Base-by-base conservation (phyloP, 164 flowering plant genomes). In the Liriodendron chinense region DNA sequence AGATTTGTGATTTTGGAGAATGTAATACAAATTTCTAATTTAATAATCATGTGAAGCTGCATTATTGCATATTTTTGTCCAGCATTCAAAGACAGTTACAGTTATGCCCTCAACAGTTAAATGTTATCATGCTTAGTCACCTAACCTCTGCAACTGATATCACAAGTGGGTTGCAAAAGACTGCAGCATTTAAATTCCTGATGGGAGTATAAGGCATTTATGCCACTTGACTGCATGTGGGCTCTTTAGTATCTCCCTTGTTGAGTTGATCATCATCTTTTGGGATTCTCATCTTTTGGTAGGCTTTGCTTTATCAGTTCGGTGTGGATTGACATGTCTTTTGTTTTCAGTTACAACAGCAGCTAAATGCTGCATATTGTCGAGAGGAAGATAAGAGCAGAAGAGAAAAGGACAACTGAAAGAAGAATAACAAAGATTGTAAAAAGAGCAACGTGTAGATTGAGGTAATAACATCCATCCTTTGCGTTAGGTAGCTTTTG, bases 281-380 rank as follows among this genome's bases (percentile, higher is more conserved):
- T 66, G 47, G 16, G 18, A 66, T 9, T 66, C 13, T 53, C 18
- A 53, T 53, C 16, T 16, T 53, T 53, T 13, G 12, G 59, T 53
- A 53, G 59, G 24, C 18, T 24, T 10, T 26, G 10, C 9, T 24
- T 66, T 66, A 12, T 26, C 18, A 10, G 9, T 68, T 47, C 47
- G 24, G 18, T 28, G n/a, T 71, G 43, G 48, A 23, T 73, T 73
- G 53, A 57, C 21, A 43, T 63, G 9, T 66, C 56, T 72, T 49
- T 64, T 7, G 1, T 72, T 65, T 72, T 34, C 93, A 94, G 96
- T 84, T 92, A 82, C 90, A 86, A 80, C 87, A 90, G 74, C 92
- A 85, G 84, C 74, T 92, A 61, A 85, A 77, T 83, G 74, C 77
- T 69, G 77, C 82, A 25, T 70, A 79, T 34, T 72, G 82, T 49